A percentile compares a stretch with the other conserved stretches of the same genome.
Evolutionary conservation across 306 rosid genomes (phyloP).

Genomic region (Aeschynomene evenia): DNA sequence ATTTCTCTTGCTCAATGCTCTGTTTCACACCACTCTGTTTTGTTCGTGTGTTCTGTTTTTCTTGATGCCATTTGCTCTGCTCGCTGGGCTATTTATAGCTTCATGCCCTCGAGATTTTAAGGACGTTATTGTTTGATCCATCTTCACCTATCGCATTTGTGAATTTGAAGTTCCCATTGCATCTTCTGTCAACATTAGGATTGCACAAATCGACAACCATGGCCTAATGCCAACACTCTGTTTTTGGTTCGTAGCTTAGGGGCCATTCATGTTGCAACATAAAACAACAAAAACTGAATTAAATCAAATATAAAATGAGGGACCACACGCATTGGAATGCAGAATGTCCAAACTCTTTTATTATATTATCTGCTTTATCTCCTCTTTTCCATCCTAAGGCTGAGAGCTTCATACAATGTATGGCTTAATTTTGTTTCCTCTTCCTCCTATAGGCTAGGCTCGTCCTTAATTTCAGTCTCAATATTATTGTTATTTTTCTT

Average conservation of each 20-base stretch:
- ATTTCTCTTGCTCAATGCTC: not conserved
- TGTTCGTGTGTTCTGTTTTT: not conserved
- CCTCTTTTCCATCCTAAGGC: not conserved
- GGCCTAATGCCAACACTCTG: not conserved
- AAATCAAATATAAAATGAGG: not conserved
- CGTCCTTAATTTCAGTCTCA: not conserved
- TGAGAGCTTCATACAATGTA: not conserved
- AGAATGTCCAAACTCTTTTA: not conserved
- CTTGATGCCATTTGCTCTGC: not conserved
- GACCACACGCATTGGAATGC: not conserved
- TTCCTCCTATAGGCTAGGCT: not conserved
- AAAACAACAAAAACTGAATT: not conserved
- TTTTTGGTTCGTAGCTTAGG: not conserved
- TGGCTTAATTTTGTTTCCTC: not conserved
- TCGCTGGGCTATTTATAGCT: not conserved
- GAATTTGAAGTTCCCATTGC: not conserved
- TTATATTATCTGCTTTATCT: not conserved
- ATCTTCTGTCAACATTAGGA: not conserved
- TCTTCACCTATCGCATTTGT: not conserved
- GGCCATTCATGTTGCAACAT: not conserved
- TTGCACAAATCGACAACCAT: not conserved
- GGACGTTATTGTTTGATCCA: not conserved
- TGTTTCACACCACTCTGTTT: not conserved
- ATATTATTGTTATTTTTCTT: not conserved
- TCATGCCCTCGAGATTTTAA: not conserved